A percentile compares a stretch with the other conserved stretches of the same genome.
phyloP scores from a whole-genome alignment of 768 basidiomycete genomes.

The Candolleomyces aberdarensis region DNA sequence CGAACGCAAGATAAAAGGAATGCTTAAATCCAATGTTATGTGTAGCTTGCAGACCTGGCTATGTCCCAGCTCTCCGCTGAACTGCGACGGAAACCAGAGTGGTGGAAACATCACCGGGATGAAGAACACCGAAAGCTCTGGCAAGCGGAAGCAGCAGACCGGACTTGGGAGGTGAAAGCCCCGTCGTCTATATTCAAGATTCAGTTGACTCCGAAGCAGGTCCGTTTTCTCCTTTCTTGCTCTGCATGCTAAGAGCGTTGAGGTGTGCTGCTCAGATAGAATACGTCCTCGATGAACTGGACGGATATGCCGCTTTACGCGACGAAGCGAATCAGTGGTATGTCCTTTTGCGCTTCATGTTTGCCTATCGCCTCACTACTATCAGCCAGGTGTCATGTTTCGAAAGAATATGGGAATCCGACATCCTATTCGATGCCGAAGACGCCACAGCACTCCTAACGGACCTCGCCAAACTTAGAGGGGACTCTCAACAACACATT shows the following conservation, averaged over 20 bases:
- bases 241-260: not conserved
- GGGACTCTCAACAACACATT: constrained; percentile 3
- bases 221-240: constrained; percentile 12
- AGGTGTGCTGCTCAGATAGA: constrained; percentile 27
- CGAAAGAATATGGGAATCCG: constrained; percentile 52
- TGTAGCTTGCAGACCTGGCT: constrained; percentile 45
- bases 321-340: constrained; percentile 38
- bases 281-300: constrained; percentile 49
- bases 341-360: constrained; percentile 3
- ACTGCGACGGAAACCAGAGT: constrained; percentile 35
- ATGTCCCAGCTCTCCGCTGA: constrained; percentile 47
- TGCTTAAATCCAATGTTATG: not conserved
- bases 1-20: not conserved
- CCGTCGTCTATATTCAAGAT: constrained; percentile 31
- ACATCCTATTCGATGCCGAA: constrained; percentile 17
- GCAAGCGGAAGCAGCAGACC: constrained; percentile 24
- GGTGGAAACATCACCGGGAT: constrained; percentile 36
- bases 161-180: constrained; percentile 31
- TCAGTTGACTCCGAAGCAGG: constrained; percentile 38
- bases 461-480: constrained; percentile 20
- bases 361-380: not conserved
- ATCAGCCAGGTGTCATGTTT: constrained; percentile 53
- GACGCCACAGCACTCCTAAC: not conserved
- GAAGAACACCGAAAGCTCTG: constrained; percentile 26
- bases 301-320: constrained; percentile 39